These are phyloP conservation scores for Penicillium lagena DNA, from an alignment of 495 filamentous ascomycete genomes.

Conservation along the genomic window DNA sequence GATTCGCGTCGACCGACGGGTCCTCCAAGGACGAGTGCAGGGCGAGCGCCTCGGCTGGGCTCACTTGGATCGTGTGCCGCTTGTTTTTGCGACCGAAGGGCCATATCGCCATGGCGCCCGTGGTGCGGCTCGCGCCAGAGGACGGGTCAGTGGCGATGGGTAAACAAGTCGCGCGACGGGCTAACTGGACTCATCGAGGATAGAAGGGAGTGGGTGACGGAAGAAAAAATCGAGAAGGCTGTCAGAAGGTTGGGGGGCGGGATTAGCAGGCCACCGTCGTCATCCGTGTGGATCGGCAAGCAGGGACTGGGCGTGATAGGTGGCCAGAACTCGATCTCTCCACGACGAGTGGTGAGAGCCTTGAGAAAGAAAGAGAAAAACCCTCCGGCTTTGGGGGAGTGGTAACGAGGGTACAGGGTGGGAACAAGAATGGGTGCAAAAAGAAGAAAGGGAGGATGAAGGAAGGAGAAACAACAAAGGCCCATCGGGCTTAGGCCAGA, in stretches of 20 bases:
- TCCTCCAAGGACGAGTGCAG: constrained; percentile 17
- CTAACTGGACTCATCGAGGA: constrained; percentile 32
- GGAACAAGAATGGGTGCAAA: constrained; percentile 1
- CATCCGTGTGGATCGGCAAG: constrained; percentile 11
- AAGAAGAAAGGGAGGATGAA: constrained; percentile 2
- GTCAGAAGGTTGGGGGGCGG: not conserved
- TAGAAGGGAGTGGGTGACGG: constrained; percentile 2
- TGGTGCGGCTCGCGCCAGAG: constrained; percentile 9
- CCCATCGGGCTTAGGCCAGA: too few relatives aligned
- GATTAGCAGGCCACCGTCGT: constrained; percentile 11
- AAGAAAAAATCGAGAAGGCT: not conserved
- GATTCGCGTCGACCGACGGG: constrained; percentile 8
- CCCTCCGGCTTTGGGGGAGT: not conserved
- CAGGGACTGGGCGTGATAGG: constrained; percentile 2
- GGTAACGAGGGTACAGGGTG: constrained; percentile 5
- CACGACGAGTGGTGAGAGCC: too few relatives aligned
- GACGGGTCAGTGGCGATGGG: constrained; percentile 44
- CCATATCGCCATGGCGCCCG: constrained; percentile 64
- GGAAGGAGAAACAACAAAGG: constrained; percentile 3
- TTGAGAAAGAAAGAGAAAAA: not conserved
- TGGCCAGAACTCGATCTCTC: too few relatives aligned
- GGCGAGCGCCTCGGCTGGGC: constrained; percentile 25
- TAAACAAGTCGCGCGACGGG: constrained; percentile 11
- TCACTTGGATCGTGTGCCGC: constrained; percentile 41
- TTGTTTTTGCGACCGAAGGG: constrained; percentile 65